phyloP scores from a whole-genome alignment of 805 yeast genomes.

The Yarrowia divulgata region DNA sequence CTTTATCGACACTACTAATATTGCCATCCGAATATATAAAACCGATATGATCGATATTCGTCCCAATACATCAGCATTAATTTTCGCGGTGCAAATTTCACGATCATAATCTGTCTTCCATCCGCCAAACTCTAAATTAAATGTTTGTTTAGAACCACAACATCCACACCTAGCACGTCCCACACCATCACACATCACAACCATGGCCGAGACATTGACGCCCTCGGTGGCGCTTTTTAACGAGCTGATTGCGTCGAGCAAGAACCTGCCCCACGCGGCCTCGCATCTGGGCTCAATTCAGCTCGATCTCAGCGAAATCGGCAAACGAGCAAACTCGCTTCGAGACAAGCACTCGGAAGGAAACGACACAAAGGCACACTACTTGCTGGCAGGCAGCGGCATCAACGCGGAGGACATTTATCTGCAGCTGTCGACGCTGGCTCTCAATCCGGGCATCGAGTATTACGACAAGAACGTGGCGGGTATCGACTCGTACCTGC shows the following conservation, averaged over 20 bases:
- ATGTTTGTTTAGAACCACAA: conserved; percentile 2
- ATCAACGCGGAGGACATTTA: conserved; percentile 85
- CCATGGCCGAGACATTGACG: conserved; percentile 37
- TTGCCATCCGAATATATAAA: too few relatives aligned
- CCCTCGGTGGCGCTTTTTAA: conserved; percentile 56
- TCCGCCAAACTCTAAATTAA: conserved; percentile 7
- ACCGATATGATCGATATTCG: too few relatives aligned
- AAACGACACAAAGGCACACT: conserved; percentile 64
- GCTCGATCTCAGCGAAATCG: conserved; percentile 79
- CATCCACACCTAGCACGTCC: background rate
- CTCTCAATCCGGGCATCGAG: conserved; percentile 46
- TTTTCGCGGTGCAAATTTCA: too few relatives aligned
- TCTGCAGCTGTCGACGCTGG: conserved; percentile 55
- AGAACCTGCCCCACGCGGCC: conserved; percentile 69
- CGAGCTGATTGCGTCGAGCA: conserved; percentile 79
- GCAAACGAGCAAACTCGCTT: conserved; percentile 66
- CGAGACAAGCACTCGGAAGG: conserved; percentile 60
- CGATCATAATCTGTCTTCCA: background rate
- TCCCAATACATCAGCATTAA: too few relatives aligned
- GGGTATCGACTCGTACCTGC: conserved; percentile 61
- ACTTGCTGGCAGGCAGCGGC: conserved; percentile 88
- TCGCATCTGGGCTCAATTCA: conserved; percentile 82
- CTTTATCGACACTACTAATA: too few relatives aligned
- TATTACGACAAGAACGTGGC: conserved; percentile 41
- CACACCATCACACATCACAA: conserved; percentile 7